phyloP scores from a whole-genome alignment of 2,329 filamentous ascomycete species.

The Lojkania enalia region DNA sequence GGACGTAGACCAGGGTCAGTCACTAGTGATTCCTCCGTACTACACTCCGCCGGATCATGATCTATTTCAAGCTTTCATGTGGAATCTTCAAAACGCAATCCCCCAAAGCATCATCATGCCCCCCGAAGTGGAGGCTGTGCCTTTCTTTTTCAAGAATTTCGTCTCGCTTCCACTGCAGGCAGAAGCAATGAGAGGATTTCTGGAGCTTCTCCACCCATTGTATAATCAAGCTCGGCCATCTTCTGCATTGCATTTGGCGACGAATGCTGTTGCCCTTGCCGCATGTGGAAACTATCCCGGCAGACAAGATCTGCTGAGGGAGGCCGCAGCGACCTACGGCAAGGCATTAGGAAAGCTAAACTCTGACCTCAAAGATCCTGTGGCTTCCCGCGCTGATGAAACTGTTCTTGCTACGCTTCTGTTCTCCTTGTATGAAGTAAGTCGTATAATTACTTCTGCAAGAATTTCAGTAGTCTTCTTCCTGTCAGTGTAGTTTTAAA shows the following conservation, averaged over 20 bases:
- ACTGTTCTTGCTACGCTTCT: conserved; percentile 45
- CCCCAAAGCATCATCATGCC: conserved; percentile 32
- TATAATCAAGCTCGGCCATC: conserved; percentile 40
- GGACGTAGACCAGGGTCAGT: conserved; percentile 20
- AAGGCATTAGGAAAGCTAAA: conserved; percentile 44
- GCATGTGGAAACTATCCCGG: conserved; percentile 45
- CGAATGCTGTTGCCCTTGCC: conserved; percentile 44
- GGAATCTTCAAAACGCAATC: conserved; percentile 33
- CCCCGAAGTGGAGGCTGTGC: conserved; percentile 43
- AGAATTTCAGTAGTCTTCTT: conserved; percentile 21
- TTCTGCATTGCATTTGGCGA: conserved; percentile 47
- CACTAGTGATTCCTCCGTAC: conserved; percentile 25
- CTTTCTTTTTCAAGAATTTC: conserved; percentile 50
- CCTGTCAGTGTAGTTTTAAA: conserved; percentile 2
- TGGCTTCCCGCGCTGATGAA: conserved; percentile 42
- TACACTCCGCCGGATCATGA: conserved; percentile 21
- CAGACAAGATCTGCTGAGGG: conserved; percentile 33
- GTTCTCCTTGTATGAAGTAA: conserved; percentile 49
- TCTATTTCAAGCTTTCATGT: conserved; percentile 33
- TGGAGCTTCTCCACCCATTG: conserved; percentile 44
- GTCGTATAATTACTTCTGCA: conserved; percentile 23
- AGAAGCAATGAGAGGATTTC: conserved; percentile 43
- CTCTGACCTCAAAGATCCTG: conserved; percentile 41
- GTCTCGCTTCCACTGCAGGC: conserved; percentile 43
- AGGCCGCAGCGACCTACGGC: conserved; percentile 43